A percentile compares a stretch with the other conserved stretches of the same genome.
Conservation (phyloP, 202 grass and related monocot genomes). For the Zoysia matrella region DNA sequence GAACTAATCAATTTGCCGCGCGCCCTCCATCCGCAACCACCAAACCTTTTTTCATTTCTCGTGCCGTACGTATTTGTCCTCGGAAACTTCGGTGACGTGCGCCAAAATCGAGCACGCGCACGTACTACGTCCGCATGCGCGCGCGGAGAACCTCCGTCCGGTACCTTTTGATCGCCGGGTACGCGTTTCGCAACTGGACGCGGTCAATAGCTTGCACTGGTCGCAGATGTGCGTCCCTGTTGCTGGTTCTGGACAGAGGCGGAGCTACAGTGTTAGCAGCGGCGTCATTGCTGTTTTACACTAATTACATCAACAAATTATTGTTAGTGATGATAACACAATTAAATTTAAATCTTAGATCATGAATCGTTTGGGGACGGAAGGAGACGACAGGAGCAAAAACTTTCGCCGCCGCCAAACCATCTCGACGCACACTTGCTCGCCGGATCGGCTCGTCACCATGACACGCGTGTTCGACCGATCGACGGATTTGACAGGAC, state of each 20-base stretch:
- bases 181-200: neutral
- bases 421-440: neutral
- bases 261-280: no score
- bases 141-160: neutral
- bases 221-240: neutral
- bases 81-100: no score
- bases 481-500: neutral
- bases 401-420: slow-evolving; percentile 6
- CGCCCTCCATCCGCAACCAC: neutral
- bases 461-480: no score
- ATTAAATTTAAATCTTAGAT: no score
- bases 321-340: no score
- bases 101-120: no score
- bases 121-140: no score
- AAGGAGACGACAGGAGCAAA: neutral
- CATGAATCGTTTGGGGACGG: neutral
- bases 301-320: no score
- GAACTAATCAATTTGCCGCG: neutral
- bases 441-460: neutral
- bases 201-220: slow-evolving; percentile 3
- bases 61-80: neutral
- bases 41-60: no score
- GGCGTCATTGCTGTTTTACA: no score
- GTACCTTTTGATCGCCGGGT: neutral
- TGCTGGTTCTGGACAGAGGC: neutral